phyloP scores from a whole-genome alignment of 2,329 filamentous ascomycete genomes.

The Penicillium freii region DNA sequence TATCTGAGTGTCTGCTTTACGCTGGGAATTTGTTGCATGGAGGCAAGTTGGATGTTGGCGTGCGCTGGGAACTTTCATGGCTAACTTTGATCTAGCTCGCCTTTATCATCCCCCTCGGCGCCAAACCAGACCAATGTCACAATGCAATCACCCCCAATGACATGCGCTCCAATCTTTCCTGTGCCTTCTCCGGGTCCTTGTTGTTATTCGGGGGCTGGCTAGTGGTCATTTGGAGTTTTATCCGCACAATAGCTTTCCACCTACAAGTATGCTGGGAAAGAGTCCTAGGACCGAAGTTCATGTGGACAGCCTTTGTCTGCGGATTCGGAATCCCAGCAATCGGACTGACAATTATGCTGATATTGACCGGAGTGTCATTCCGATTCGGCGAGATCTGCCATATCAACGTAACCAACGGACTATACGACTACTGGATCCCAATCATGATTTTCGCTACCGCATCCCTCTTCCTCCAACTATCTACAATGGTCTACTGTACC shows the following conservation, averaged over 20 bases:
- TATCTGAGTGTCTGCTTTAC: constrained; percentile 89
- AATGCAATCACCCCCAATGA: constrained; percentile 90
- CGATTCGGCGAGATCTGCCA: constrained; percentile 90
- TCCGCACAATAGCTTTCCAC: constrained; percentile 86
- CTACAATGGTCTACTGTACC: constrained; percentile 87
- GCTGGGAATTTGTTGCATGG: constrained; percentile 72
- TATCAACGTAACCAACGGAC: constrained; percentile 83
- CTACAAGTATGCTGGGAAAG: constrained; percentile 98
- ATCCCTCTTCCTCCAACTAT: constrained; percentile 76
- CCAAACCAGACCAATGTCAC: constrained; percentile 76
- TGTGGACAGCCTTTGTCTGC: constrained; percentile 74
- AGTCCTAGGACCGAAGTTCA: constrained; percentile 82
- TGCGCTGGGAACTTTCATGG: not conserved
- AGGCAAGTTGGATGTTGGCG: constrained; percentile 54
- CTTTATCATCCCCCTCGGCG: constrained; percentile 83
- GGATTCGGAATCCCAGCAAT: constrained; percentile 83
- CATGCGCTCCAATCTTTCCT: constrained; percentile 78
- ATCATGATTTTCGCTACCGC: constrained; percentile 73
- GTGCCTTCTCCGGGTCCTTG: constrained; percentile 83
- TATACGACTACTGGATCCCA: constrained; percentile 87
- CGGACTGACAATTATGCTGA: constrained; percentile 71
- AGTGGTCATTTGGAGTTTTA: constrained; percentile 82
- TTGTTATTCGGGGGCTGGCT: constrained; percentile 82
- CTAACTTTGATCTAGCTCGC: constrained; percentile 60
- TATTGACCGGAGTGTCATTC: constrained; percentile 89